phyloP scores from a whole-genome alignment of 1,284 basidiomycete genomes.

The Moniliophthora roreri region DNA sequence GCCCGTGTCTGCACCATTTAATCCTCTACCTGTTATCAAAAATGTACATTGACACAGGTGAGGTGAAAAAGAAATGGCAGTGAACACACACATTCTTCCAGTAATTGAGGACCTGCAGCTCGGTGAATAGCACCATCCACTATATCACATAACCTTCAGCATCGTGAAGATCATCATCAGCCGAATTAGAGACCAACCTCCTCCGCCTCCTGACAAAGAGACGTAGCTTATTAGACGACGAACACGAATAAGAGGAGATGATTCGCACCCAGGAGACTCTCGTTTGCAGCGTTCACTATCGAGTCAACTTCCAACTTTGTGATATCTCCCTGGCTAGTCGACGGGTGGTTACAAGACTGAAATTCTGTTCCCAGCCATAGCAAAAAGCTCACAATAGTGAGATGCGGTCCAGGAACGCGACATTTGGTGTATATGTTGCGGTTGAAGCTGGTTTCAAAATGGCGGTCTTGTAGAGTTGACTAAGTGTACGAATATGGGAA shows the following conservation, averaged over 20 bases:
- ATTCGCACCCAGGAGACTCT: slow-evolving; percentile 63
- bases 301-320: slow-evolving; percentile 71
- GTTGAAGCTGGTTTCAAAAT: slow-evolving; percentile 4
- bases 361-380: slow-evolving; percentile 5
- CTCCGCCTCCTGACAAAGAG: too few relatives aligned
- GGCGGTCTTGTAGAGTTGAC: slow-evolving; percentile 8
- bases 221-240: too few relatives aligned
- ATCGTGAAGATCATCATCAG: too few relatives aligned
- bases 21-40: slow-evolving; percentile 47
- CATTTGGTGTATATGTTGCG: slow-evolving; percentile 33
- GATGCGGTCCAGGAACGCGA: slow-evolving; percentile 46
- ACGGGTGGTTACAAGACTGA: background rate
- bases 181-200: too few relatives aligned
- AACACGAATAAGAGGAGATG: background rate
- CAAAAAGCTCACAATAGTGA: slow-evolving; percentile 56
- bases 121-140: slow-evolving; percentile 87
- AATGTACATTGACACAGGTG: background rate
- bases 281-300: slow-evolving; percentile 90
- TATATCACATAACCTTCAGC: slow-evolving; percentile 23
- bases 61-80: too few relatives aligned
- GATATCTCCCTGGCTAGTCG: slow-evolving; percentile 72
- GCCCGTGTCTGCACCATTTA: slow-evolving; percentile 82
- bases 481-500: slow-evolving; percentile 5
- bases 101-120: slow-evolving; percentile 76
- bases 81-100: slow-evolving; percentile 67